These are phyloP conservation scores for Penicillium longicatenatum DNA, from an alignment of 495 filamentous ascomycete species.

Conservation along the genomic window DNA sequence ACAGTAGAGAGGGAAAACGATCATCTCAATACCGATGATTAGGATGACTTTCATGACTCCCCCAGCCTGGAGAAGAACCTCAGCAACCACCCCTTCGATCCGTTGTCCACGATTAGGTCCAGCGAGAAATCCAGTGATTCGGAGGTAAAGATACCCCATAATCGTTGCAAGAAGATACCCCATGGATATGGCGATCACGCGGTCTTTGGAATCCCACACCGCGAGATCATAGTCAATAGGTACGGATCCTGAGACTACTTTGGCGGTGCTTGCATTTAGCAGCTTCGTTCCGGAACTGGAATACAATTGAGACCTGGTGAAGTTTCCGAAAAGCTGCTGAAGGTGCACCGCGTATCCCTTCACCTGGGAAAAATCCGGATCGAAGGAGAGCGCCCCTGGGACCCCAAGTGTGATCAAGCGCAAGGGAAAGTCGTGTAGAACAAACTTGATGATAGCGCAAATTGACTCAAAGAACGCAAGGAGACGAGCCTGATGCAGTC, in stretches of 20 bases:
- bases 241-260: conserved; percentile 20
- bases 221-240: conserved; percentile 62
- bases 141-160: conserved; percentile 76
- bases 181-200: conserved; percentile 74
- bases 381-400: conserved; percentile 23
- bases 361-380: conserved; percentile 17
- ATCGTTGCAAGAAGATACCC: conserved; percentile 78
- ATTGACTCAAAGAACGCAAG: conserved; percentile 19
- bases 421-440: conserved; percentile 44
- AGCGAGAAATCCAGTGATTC: conserved; percentile 64
- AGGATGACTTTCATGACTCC: conserved; percentile 97
- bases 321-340: conserved; percentile 25
- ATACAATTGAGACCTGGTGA: conserved; percentile 24
- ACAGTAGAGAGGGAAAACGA: conserved; percentile 94
- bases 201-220: conserved; percentile 75
- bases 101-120: conserved; percentile 65
- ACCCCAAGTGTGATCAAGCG: conserved; percentile 33
- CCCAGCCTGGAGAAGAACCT: conserved; percentile 85
- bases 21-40: conserved; percentile 99
- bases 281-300: conserved; percentile 29
- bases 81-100: conserved; percentile 77
- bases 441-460: conserved; percentile 30
- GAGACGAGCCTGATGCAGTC: conserved; percentile 49
- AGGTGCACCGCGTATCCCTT: conserved; percentile 13
- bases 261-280: conserved; percentile 25